Conservation (phyloP, 495 filamentous ascomycete species). For the Penicillium salamii region DNA sequence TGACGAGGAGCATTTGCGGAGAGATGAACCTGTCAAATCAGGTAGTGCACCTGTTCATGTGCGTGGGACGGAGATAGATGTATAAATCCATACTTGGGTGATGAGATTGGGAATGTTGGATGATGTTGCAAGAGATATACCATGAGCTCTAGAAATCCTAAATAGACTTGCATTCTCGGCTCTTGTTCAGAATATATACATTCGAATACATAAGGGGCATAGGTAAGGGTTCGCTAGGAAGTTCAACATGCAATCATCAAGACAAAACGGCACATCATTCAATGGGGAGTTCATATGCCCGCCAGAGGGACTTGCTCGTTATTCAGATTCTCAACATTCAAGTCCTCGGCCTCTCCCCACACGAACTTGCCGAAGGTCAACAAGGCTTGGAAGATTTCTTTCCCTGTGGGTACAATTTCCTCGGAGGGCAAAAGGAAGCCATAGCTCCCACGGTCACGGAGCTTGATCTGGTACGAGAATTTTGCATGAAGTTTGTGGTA, state of each 20-base stretch:
- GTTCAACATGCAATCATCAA: slow-evolving; percentile 7
- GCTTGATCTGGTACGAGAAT: slow-evolving; percentile 91
- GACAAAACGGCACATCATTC: not conserved
- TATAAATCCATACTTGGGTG: not conserved
- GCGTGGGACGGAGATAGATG: not conserved
- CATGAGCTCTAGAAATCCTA: too few species aligned
- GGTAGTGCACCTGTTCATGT: not conserved
- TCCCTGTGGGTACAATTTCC: slow-evolving; percentile 85
- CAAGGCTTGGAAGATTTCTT: slow-evolving; percentile 79
- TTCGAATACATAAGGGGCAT: not conserved
- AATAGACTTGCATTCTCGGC: too few species aligned
- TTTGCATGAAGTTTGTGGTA: slow-evolving; percentile 82
- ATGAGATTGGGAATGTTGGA: too few species aligned
- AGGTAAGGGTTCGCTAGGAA: not conserved
- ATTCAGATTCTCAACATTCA: not conserved
- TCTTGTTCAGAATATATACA: too few species aligned
- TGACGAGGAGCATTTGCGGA: not conserved
- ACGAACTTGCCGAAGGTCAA: slow-evolving; percentile 79
- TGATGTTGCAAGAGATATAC: too few species aligned
- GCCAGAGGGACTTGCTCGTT: not conserved
- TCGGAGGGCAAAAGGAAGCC: slow-evolving; percentile 87
- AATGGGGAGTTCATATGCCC: not conserved
- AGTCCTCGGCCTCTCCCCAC: slow-evolving; percentile 31
- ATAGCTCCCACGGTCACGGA: slow-evolving; percentile 91
- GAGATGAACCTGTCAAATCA: not conserved